These are phyloP conservation scores for Solanum arcanum DNA, from an alignment of 257 asterid species.

Conservation along the genomic window DNA sequence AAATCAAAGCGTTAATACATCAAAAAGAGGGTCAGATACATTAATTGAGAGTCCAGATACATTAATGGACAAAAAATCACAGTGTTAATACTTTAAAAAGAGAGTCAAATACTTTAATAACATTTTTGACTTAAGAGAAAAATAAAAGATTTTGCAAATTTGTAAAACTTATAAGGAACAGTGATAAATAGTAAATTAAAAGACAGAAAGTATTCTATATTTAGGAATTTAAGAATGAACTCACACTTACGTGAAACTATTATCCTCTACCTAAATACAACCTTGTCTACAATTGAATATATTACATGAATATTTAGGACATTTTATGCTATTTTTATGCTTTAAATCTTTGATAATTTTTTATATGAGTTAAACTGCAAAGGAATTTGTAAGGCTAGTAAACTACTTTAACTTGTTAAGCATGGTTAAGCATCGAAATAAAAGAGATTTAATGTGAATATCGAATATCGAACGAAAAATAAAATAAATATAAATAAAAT, in stretches of 20 bases:
- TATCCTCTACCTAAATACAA: not conserved
- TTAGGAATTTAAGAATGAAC: too few relatives aligned
- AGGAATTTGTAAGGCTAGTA: not conserved
- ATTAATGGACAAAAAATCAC: too few relatives aligned
- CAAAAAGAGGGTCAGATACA: too few relatives aligned
- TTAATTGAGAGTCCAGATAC: too few relatives aligned
- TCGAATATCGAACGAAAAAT: too few relatives aligned
- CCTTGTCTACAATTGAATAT: not conserved
- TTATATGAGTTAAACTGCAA: not conserved
- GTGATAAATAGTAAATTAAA: too few relatives aligned
- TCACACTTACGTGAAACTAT: not conserved
- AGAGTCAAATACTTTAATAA: fast-evolving
- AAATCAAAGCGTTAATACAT: too few relatives aligned
- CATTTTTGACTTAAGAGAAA: too few relatives aligned
- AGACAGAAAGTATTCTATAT: too few relatives aligned
- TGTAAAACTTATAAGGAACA: too few relatives aligned
- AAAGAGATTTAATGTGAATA: too few relatives aligned
- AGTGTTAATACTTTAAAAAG: too few relatives aligned
- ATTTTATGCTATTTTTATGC: not conserved
- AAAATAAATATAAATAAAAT: not conserved
- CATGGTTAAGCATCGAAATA: not conserved
- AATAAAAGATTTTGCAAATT: fast-evolving
- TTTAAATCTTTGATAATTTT: not conserved
- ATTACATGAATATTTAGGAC: not conserved
- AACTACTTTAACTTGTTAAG: not conserved